phyloP scores from a whole-genome alignment of 192 early-diverging fungal species.

The Coemansia furcata region DNA sequence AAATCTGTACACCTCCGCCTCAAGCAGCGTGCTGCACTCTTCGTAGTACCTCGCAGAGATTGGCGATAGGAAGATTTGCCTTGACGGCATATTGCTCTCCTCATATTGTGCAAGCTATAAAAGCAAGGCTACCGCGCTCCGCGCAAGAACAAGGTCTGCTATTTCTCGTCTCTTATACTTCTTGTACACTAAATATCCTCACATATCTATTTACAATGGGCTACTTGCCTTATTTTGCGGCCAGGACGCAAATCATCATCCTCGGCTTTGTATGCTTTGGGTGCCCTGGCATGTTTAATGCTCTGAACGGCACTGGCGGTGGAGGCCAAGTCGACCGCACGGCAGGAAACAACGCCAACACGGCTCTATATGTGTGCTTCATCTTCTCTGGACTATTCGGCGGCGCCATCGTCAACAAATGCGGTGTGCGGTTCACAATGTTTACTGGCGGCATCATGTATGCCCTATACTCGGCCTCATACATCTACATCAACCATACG shows the following conservation, averaged over 20 bases:
- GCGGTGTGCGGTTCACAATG: conserved; percentile 61
- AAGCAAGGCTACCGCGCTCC: not conserved
- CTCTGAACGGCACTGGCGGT: conserved; percentile 64
- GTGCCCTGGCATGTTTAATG: conserved; percentile 80
- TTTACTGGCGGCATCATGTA: conserved; percentile 61
- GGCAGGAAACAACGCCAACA: conserved; percentile 70
- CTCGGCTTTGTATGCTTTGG: conserved; percentile 74
- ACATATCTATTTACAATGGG: not conserved
- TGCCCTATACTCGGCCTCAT: conserved; percentile 68
- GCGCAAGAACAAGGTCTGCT: not conserved
- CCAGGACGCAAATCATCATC: conserved; percentile 66
- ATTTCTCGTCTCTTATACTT: not conserved
- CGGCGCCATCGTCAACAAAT: conserved; percentile 66
- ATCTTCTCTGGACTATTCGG: conserved; percentile 73
- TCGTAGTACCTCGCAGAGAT: not conserved
- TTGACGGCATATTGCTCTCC: too few relatives aligned
- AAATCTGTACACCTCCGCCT: not conserved
- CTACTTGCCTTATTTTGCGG: conserved; percentile 52
- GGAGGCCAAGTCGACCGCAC: conserved; percentile 65
- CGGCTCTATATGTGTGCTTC: conserved; percentile 75
- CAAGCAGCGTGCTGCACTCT: not conserved
- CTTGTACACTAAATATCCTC: not conserved
- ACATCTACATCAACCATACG: conserved; percentile 63
- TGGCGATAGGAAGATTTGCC: not conserved
- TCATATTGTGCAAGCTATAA: not conserved